Base-by-base conservation (phyloP, 108 stramenopile genomes). In the Skeletonema marinoi region DNA sequence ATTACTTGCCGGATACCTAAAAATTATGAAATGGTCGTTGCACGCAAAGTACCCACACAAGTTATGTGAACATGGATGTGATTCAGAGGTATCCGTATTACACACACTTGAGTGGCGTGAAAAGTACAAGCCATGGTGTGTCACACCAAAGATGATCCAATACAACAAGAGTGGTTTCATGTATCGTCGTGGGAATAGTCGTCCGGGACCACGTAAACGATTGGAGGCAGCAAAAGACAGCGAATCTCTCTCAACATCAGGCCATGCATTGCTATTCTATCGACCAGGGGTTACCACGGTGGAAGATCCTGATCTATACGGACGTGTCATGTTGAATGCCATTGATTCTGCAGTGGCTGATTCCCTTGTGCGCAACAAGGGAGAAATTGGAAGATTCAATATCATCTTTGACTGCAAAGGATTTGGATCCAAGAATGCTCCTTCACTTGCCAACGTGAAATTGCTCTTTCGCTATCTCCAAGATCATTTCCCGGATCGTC, bases 401-500 rank as follows among this genome's bases (percentile, higher is more conserved):
- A 71, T 85, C 11, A 79, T 93, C 17, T 42, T 93, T 17, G 90
- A 91, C 65, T 89, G 86, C 35, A 44, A 68, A 6, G 81, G 76
- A 10, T 80, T 84, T 54, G 68, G 82, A 2, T 71, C 77, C 25
- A 72, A 71, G 19, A 73, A 66, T 11, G 68, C 87, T 54, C 89
- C 89, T n/a, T 61, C 71, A 30, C 32, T 93, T 16, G 56, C 80
- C 13, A 38, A 72, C 21, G 65, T 89, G 41, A 90, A 91, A 60
- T 54, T 63, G 29, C 54, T 82, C 16, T 71, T 93, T 54, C 74
- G 79, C 2, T 86, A 89, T 50, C 68, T 93, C 44, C 93, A 93
- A 71, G 93, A 93, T 78, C 90, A 93, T 65, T 93, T 82, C 63
- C 90, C 90, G 6, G 87, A 93, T 80, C 67, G 88, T 32, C 70